phyloP scores from a whole-genome alignment of 2,329 filamentous ascomycete species.

The Neonectria faginata region DNA sequence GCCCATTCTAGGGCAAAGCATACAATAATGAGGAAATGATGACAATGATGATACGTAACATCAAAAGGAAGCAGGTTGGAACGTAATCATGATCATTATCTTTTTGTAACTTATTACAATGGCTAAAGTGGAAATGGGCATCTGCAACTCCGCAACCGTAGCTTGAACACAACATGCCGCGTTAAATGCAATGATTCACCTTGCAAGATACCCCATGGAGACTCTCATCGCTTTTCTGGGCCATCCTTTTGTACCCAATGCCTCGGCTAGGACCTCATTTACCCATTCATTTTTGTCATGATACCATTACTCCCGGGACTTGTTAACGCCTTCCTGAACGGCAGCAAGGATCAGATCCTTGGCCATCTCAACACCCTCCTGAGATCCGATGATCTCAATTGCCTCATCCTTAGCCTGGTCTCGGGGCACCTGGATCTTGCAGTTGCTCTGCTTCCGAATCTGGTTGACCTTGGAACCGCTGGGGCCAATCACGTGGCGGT shows the following conservation, averaged over 20 bases:
- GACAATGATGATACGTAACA: no score
- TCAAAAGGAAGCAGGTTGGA: background rate
- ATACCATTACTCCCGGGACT: slow-evolving; percentile 46
- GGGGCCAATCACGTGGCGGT: slow-evolving; percentile 89
- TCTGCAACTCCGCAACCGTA: slow-evolving; percentile 6
- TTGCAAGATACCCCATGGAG: slow-evolving; percentile 32
- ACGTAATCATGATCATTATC: slow-evolving; percentile 29
- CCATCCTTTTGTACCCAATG: slow-evolving; percentile 14
- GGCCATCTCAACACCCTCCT: slow-evolving; percentile 85
- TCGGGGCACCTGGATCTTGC: slow-evolving; percentile 92
- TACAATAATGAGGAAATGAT: no score
- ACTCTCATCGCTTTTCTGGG: slow-evolving; percentile 22
- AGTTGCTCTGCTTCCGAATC: slow-evolving; percentile 92
- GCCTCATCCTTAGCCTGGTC: slow-evolving; percentile 81
- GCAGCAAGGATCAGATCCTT: slow-evolving; percentile 90
- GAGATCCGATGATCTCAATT: slow-evolving; percentile 87
- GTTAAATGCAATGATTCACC: slow-evolving; percentile 31
- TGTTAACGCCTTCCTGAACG: slow-evolving; percentile 70
- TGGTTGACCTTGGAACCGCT: slow-evolving; percentile 91
- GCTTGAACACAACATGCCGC: slow-evolving; percentile 17
- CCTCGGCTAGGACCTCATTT: slow-evolving; percentile 5
- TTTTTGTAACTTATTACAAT: slow-evolving; percentile 37
- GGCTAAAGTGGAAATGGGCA: slow-evolving; percentile 20
- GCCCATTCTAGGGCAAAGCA: background rate
- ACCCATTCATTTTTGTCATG: background rate